These are phyloP conservation scores for Trichoderma gracile DNA, from an alignment of 2,329 filamentous ascomycete species.

Conservation along the genomic window DNA sequence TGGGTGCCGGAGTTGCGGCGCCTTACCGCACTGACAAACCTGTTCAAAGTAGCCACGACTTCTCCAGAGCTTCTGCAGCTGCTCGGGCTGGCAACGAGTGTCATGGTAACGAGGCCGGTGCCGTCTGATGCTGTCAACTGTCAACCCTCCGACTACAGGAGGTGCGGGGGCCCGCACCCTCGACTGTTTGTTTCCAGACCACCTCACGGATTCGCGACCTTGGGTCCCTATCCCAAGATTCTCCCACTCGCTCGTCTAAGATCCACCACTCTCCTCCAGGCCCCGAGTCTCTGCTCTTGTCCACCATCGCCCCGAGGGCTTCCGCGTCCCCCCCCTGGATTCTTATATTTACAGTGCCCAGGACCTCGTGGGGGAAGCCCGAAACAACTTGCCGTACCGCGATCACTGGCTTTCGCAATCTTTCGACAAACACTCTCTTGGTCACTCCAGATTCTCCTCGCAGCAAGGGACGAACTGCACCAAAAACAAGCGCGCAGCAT, in stretches of 20 bases:
- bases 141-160: slow-evolving; percentile 54
- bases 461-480: not conserved
- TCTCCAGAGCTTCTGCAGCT: slow-evolving; percentile 57
- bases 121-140: not conserved
- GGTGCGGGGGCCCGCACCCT: not conserved
- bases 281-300: not conserved
- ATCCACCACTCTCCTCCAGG: not conserved
- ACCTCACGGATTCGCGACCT: not conserved
- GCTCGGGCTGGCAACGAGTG: slow-evolving; percentile 56
- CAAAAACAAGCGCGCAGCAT: too few species aligned
- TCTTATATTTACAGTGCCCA: not conserved
- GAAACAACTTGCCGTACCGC: not conserved
- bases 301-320: not conserved
- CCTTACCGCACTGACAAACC: slow-evolving; percentile 54
- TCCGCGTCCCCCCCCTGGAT: not conserved
- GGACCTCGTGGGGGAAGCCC: not conserved
- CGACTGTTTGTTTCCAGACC: not conserved
- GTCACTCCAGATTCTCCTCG: not conserved
- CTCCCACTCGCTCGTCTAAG: not conserved
- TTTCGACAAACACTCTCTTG: not conserved
- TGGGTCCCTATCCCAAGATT: not conserved
- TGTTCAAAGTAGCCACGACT: slow-evolving; percentile 72
- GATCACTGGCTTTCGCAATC: not conserved
- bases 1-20: slow-evolving; percentile 70
- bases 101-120: slow-evolving; percentile 68